phyloP scores from a whole-genome alignment of 306 rosid genomes.

The Castanea crenata region DNA sequence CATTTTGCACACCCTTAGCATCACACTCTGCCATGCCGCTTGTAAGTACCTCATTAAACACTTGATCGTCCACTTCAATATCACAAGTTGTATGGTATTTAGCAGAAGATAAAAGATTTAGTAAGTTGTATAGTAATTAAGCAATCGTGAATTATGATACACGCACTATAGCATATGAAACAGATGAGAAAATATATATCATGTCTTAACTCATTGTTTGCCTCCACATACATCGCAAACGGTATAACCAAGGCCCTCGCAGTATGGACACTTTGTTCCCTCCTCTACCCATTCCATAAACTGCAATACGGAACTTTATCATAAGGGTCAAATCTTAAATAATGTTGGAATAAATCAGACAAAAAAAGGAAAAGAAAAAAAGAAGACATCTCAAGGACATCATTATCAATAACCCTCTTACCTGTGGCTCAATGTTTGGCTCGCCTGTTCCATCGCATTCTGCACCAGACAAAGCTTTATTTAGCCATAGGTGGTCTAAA shows the following conservation, averaged over 20 bases:
- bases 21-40: neutral
- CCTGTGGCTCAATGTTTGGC: slow-evolving; percentile 88
- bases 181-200: slow-evolving; percentile 15
- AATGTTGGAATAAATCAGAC: neutral
- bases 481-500: neutral
- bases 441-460: slow-evolving; percentile 95
- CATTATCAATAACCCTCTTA: slow-evolving; percentile 29
- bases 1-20: no score
- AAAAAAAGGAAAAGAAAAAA: neutral
- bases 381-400: neutral
- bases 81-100: neutral
- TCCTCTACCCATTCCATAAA: slow-evolving; percentile 90
- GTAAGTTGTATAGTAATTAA: neutral
- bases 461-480: slow-evolving; percentile 34
- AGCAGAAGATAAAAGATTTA: neutral
- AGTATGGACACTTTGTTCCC: slow-evolving; percentile 73
- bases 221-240: slow-evolving; percentile 73
- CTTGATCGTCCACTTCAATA: neutral
- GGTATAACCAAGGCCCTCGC: slow-evolving; percentile 75
- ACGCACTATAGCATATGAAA: slow-evolving; percentile 6
- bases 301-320: slow-evolving; percentile 43
- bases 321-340: slow-evolving; percentile 17
- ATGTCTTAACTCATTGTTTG: slow-evolving; percentile 35
- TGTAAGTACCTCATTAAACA: neutral
- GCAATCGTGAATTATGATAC: neutral